phyloP scores from a whole-genome alignment of 768 basidiomycete species.

The Termitomyces sp. region DNA sequence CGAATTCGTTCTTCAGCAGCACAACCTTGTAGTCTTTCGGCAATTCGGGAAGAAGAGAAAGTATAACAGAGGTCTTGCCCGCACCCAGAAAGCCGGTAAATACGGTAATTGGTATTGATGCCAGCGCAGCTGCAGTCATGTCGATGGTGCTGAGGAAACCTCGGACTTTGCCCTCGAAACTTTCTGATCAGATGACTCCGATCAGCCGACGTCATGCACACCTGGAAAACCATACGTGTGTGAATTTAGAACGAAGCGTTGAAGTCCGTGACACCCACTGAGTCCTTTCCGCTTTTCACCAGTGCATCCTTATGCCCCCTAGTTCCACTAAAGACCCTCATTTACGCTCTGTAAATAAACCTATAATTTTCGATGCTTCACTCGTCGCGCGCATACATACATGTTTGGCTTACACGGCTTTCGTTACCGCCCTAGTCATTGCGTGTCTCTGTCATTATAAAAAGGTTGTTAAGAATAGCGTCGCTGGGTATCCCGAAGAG shows the following conservation, averaged over 20 bases:
- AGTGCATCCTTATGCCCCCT: constrained; percentile 1
- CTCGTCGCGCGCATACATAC: constrained; percentile 61
- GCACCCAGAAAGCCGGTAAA: constrained; percentile 93
- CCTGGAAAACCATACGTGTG: no score
- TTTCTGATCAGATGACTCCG: background rate
- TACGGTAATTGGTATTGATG: constrained; percentile 79
- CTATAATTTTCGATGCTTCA: constrained; percentile 38
- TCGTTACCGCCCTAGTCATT: constrained; percentile 54
- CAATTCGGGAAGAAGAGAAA: constrained; percentile 75
- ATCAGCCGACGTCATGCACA: constrained; percentile 6
- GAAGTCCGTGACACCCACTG: background rate
- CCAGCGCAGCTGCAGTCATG: constrained; percentile 1
- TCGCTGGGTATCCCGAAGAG: constrained; percentile 80
- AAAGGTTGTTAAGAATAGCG: constrained; percentile 79
- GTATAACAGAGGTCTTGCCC: constrained; percentile 76
- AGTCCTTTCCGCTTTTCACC: background rate
- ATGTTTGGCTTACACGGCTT: constrained; percentile 57
- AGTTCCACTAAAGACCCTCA: background rate
- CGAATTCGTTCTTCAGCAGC: constrained; percentile 94
- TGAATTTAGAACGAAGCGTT: background rate
- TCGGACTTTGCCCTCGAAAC: background rate
- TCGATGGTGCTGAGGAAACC: background rate
- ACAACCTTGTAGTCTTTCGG: constrained; percentile 86
- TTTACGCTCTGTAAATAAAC: background rate
- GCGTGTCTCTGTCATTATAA: constrained; percentile 71